Evolutionary conservation across 2,329 filamentous ascomycete species (phyloP).

Genomic region (Paraconiothyrium brasiliense): DNA sequence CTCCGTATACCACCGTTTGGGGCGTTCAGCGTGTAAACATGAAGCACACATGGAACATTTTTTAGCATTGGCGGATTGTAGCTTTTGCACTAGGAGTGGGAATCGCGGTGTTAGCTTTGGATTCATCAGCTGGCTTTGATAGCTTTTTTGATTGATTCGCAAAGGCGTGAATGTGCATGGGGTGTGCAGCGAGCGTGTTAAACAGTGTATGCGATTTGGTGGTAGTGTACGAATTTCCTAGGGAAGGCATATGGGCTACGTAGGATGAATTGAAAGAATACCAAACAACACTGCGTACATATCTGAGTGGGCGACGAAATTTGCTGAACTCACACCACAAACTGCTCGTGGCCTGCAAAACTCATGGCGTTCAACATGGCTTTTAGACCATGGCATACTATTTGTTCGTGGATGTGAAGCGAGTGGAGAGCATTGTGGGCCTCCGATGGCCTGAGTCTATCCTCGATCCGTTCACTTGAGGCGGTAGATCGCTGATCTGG

Average conservation of each 20-base stretch:
- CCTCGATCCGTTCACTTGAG: background rate
- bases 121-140: slow-evolving; percentile 31
- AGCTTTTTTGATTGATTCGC: slow-evolving; percentile 21
- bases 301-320: too few relatives aligned
- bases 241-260: slow-evolving; percentile 25
- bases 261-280: slow-evolving; percentile 34
- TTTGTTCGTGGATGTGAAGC: background rate
- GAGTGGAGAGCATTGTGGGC: background rate
- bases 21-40: slow-evolving; percentile 24
- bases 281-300: background rate
- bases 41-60: slow-evolving; percentile 27
- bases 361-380: too few relatives aligned
- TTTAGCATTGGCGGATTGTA: slow-evolving; percentile 28
- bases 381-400: too few relatives aligned
- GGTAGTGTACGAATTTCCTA: slow-evolving; percentile 27
- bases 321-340: too few relatives aligned
- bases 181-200: slow-evolving; percentile 15
- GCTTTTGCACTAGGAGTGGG: slow-evolving; percentile 13
- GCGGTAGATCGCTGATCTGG: background rate
- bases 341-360: too few relatives aligned
- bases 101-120: slow-evolving; percentile 15
- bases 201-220: slow-evolving; percentile 1
- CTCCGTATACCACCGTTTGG: slow-evolving; percentile 17
- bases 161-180: slow-evolving; percentile 15
- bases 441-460: background rate